These are phyloP conservation scores for Angomonas deanei DNA, from an alignment of 208 protist genomes.

Conservation along the genomic window DNA sequence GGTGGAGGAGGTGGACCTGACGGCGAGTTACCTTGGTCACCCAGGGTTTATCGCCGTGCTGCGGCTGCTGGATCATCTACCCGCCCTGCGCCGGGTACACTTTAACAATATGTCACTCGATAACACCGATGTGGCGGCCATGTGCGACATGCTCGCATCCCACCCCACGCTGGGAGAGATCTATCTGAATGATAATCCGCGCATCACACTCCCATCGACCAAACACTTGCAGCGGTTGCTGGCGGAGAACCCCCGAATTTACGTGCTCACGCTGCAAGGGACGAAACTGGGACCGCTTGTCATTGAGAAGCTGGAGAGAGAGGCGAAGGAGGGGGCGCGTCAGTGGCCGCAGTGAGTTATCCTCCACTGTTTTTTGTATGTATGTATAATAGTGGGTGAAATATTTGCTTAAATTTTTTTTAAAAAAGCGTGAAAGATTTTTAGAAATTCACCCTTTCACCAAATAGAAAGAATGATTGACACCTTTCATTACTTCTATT, in stretches of 20 bases:
- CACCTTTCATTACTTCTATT: too few relatives aligned
- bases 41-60: conserved; percentile 82
- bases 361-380: background rate
- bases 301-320: conserved; percentile 42
- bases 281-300: conserved; percentile 58
- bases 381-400: background rate
- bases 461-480: too few relatives aligned
- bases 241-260: conserved; percentile 49
- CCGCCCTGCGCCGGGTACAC: conserved; percentile 50
- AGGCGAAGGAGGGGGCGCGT: conserved; percentile 21
- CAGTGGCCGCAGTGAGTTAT: background rate
- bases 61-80: conserved; percentile 69
- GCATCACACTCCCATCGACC: conserved; percentile 75
- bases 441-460: too few relatives aligned
- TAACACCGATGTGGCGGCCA: conserved; percentile 70
- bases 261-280: conserved; percentile 48
- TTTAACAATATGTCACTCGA: conserved; percentile 87
- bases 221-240: conserved; percentile 69
- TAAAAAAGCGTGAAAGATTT: too few relatives aligned
- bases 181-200: conserved; percentile 70
- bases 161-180: conserved; percentile 50
- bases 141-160: conserved; percentile 52
- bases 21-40: conserved; percentile 85
- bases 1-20: conserved; percentile 83
- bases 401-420: too few relatives aligned